Evolutionary conservation across 495 filamentous ascomycete species (phyloP).

Genomic region (Penicillium arizonense): DNA sequence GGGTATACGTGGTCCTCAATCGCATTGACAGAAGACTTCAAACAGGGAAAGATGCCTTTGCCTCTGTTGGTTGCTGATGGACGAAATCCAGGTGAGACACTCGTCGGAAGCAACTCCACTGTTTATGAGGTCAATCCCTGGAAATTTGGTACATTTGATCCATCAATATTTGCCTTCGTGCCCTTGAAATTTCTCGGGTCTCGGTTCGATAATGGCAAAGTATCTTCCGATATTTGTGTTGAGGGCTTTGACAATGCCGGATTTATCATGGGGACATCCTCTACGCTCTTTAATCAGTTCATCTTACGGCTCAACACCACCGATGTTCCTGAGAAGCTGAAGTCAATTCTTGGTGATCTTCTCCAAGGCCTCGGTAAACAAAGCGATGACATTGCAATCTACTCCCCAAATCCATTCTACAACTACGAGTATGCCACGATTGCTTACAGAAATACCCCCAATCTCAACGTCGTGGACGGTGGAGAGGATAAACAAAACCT

Average conservation of each 20-base stretch:
- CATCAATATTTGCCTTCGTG: conserved; percentile 74
- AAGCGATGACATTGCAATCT: conserved; percentile 77
- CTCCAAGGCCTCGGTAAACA: conserved; percentile 14
- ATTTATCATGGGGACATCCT: conserved; percentile 85
- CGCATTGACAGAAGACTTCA: conserved; percentile 63
- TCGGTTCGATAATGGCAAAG: conserved; percentile 68
- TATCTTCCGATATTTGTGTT: conserved; percentile 58
- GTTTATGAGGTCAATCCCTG: conserved; percentile 83
- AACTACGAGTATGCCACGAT: conserved; percentile 61
- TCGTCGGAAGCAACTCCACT: conserved; percentile 73
- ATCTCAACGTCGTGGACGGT: neutral
- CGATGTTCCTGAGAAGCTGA: conserved; percentile 23
- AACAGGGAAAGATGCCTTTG: conserved; percentile 65
- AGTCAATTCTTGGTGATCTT: too few relatives aligned
- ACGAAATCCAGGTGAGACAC: conserved; percentile 55
- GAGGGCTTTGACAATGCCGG: conserved; percentile 83
- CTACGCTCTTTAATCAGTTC: conserved; percentile 78
- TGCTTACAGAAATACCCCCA: conserved; percentile 41
- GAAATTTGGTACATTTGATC: conserved; percentile 82
- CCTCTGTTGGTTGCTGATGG: conserved; percentile 77
- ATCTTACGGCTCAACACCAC: conserved; percentile 55
- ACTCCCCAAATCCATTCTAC: conserved; percentile 80
- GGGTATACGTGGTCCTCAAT: conserved; percentile 86
- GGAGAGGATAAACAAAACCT: neutral
- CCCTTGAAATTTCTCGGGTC: conserved; percentile 74